Percentiles rank a stretch among this genome's conserved stretches.
phyloP scores from a whole-genome alignment of 2,329 filamentous ascomycete species.

The Cryphonectria nitschkei region DNA sequence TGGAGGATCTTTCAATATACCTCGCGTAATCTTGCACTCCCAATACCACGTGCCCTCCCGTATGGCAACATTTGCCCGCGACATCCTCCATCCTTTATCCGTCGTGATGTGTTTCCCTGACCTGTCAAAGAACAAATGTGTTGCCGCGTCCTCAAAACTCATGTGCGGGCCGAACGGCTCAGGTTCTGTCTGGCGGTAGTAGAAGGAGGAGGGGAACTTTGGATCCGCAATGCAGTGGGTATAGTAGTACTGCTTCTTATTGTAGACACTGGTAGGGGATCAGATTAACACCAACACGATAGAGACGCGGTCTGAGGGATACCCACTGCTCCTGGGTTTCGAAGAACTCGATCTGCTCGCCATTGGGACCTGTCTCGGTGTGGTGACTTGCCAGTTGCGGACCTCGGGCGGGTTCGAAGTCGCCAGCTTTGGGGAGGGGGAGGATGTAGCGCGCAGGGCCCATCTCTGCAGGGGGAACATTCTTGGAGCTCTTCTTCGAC shows the following conservation, averaged over 20 bases:
- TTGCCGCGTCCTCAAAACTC: constrained; percentile 89
- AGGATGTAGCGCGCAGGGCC: constrained; percentile 65
- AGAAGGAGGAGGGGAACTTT: constrained; percentile 81
- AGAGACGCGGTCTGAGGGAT: background rate
- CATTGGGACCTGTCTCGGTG: constrained; percentile 53
- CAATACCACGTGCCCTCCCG: constrained; percentile 92
- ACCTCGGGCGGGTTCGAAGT: constrained; percentile 63
- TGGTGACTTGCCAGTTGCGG: constrained; percentile 62
- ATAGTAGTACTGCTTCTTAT: constrained; percentile 81
- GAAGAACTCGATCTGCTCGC: constrained; percentile 59
- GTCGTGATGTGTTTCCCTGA: constrained; percentile 80
- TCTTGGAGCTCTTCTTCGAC: constrained; percentile 42
- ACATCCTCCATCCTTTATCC: constrained; percentile 90
- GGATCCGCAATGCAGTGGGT: constrained; percentile 90
- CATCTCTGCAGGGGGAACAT: constrained; percentile 44
- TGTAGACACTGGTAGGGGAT: constrained; percentile 53
- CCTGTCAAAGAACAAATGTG: constrained; percentile 80
- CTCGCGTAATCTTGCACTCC: constrained; percentile 87
- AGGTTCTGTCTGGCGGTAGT: constrained; percentile 87
- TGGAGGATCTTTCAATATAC: constrained; percentile 56
- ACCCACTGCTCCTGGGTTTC: constrained; percentile 68
- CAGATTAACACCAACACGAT: constrained; percentile 11
- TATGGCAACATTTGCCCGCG: constrained; percentile 86
- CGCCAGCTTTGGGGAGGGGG: constrained; percentile 63
- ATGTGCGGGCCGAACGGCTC: constrained; percentile 82